Percentiles rank a stretch among this genome's conserved stretches.
Evolutionary conservation across 345 rosid genomes (phyloP).

Genomic region (Barbarea vulgaris): DNA sequence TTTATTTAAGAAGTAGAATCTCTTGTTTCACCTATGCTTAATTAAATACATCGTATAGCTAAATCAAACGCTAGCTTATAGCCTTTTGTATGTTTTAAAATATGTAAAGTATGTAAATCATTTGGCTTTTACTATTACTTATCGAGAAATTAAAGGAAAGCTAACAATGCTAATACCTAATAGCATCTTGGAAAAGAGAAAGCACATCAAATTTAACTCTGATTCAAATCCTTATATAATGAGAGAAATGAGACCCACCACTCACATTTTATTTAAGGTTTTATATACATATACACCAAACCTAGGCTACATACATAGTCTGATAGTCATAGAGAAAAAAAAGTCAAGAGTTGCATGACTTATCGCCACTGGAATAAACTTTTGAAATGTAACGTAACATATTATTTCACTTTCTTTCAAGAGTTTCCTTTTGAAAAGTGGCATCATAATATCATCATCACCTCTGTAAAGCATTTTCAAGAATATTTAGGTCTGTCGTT

Average conservation of each 20-base stretch:
- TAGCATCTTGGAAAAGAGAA: conserved; percentile 33
- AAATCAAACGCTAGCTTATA: not conserved
- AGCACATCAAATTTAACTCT: not conserved
- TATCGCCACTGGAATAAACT: conserved; percentile 12
- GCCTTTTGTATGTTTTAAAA: conserved; percentile 1
- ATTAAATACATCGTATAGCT: not conserved
- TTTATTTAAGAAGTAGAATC: not conserved
- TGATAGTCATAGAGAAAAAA: not conserved
- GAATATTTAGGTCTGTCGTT: conserved; percentile 2
- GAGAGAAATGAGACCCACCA: conserved; percentile 19
- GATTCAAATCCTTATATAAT: not conserved
- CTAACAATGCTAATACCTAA: not conserved
- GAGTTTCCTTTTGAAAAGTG: not conserved
- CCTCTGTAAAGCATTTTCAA: not conserved
- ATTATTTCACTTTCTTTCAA: conserved; percentile 2
- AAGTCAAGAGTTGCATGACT: not conserved
- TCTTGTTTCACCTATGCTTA: not conserved
- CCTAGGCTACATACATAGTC: too few species aligned
- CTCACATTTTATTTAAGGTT: not conserved
- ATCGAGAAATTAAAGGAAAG: not conserved
- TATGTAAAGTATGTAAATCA: not conserved
- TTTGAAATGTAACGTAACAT: conserved; percentile 7
- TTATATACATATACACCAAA: not conserved
- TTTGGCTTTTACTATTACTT: not conserved
- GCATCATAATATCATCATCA: not conserved